Evolutionary conservation across 805 yeast genomes (phyloP).

Genomic region (Maudiozyma bulderi): DNA sequence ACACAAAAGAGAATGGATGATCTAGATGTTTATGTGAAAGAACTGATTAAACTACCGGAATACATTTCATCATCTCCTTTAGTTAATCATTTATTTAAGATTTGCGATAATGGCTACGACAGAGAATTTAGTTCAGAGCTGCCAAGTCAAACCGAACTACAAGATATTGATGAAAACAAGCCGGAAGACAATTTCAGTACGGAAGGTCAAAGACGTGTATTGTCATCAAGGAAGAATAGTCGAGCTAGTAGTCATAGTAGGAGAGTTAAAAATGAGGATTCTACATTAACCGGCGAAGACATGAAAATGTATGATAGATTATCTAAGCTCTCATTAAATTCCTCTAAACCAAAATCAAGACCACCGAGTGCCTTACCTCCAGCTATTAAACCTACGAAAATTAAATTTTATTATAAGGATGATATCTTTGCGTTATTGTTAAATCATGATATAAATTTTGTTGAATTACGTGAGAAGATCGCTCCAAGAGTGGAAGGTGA

Average conservation of each 20-base stretch:
- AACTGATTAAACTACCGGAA: conserved; percentile 59
- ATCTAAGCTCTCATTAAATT: conserved; percentile 17
- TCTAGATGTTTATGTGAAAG: conserved; percentile 46
- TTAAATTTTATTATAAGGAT: conserved; percentile 69
- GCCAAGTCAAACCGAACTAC: not conserved
- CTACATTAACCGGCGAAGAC: conserved; percentile 27
- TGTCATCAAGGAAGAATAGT: not conserved
- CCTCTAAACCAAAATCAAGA: conserved; percentile 18
- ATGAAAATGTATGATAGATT: conserved; percentile 21
- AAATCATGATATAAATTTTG: conserved; percentile 38
- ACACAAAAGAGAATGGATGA: conserved; percentile 46
- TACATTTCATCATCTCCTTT: conserved; percentile 63
- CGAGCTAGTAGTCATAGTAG: conserved; percentile 1
- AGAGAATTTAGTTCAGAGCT: conserved; percentile 9
- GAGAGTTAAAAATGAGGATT: conserved; percentile 1
- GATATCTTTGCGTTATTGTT: conserved; percentile 69
- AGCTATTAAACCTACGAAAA: conserved; percentile 34
- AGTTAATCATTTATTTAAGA: conserved; percentile 62
- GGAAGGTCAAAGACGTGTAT: not conserved
- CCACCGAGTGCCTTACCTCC: conserved; percentile 24
- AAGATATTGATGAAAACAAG: not conserved
- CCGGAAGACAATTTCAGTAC: not conserved
- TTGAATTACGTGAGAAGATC: conserved; percentile 43
- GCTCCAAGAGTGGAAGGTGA: conserved; percentile 39
- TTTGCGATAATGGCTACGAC: conserved; percentile 32